Percentiles rank a stretch among this genome's conserved stretches.
phyloP scores from a whole-genome alignment of 352 stramenopile genomes.

The Globisporangium megalacanthum region DNA sequence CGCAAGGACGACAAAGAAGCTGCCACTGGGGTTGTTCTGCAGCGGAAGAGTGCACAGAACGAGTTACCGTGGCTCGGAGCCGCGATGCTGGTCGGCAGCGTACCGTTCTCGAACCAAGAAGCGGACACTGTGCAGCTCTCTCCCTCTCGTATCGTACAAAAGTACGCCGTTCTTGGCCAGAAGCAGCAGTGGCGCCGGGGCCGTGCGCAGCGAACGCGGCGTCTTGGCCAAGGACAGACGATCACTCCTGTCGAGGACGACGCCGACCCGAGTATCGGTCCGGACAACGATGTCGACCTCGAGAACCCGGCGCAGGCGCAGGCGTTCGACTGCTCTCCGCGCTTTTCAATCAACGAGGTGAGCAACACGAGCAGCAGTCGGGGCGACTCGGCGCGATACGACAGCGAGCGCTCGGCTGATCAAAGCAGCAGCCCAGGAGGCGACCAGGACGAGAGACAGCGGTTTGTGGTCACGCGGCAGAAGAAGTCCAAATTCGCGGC shows the following conservation, averaged over 20 bases:
- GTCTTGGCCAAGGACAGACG: constrained; percentile 15
- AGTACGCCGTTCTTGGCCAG: constrained; percentile 51
- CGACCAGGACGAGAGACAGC: constrained; percentile 15
- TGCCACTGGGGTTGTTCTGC: constrained; percentile 1
- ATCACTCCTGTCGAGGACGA: constrained; percentile 39
- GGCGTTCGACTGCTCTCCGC: neutral
- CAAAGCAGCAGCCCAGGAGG: constrained; percentile 4
- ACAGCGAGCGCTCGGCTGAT: constrained; percentile 11
- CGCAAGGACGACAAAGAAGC: constrained; percentile 9
- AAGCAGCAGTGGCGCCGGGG: constrained; percentile 59
- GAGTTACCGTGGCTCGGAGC: constrained; percentile 4
- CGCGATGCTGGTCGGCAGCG: neutral
- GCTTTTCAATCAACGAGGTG: constrained; percentile 10
- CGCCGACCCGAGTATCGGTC: neutral
- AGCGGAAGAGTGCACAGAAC: constrained; percentile 12
- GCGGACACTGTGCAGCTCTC: neutral
- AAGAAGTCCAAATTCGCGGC: constrained; percentile 56
- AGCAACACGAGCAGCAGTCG: constrained; percentile 12
- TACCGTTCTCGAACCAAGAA: constrained; percentile 7
- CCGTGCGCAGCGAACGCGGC: constrained; percentile 28
- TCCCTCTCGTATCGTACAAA: constrained; percentile 12
- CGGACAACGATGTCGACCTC: constrained; percentile 14
- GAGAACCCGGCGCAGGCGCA: neutral
- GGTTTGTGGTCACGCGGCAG: constrained; percentile 50
- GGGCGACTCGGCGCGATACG: constrained; percentile 14